Evolutionary conservation across 2,329 filamentous ascomycete species (phyloP).

Genomic region (Penicillium palitans): DNA sequence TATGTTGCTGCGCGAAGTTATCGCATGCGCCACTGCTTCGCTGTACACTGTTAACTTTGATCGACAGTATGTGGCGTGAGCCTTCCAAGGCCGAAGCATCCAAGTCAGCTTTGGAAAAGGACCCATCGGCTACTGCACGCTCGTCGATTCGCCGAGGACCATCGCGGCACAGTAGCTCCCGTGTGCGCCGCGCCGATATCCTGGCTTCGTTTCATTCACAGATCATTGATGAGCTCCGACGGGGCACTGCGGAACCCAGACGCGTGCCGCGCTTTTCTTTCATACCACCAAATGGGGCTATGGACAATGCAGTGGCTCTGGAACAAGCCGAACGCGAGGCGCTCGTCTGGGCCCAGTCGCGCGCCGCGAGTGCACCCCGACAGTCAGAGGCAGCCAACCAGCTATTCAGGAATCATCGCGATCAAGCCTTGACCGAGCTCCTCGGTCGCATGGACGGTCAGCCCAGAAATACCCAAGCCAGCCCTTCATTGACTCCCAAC

Average conservation of each 20-base stretch:
- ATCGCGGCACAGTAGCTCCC: slow-evolving; percentile 29
- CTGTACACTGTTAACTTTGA: slow-evolving; percentile 23
- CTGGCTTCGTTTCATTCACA: slow-evolving; percentile 33
- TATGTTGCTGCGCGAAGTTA: slow-evolving; percentile 4
- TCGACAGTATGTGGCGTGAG: slow-evolving; percentile 55
- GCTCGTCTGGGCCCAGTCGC: slow-evolving; percentile 11
- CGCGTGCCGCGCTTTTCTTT: slow-evolving; percentile 4
- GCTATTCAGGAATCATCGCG: slow-evolving; percentile 25
- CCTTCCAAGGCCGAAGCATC: slow-evolving; percentile 48
- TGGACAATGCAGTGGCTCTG: slow-evolving; percentile 35
- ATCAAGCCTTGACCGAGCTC: slow-evolving; percentile 33
- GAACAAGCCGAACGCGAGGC: slow-evolving; percentile 36
- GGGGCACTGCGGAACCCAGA: slow-evolving; percentile 20
- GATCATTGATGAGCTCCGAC: slow-evolving; percentile 35
- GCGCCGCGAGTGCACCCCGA: slow-evolving; percentile 2
- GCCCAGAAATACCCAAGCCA: background rate
- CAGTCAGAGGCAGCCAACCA: slow-evolving; percentile 8
- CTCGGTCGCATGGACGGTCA: slow-evolving; percentile 25
- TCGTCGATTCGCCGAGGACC: slow-evolving; percentile 56
- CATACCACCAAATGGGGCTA: slow-evolving; percentile 17
- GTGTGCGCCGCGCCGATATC: slow-evolving; percentile 31
- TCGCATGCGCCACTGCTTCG: slow-evolving; percentile 21
- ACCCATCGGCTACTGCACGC: slow-evolving; percentile 54
- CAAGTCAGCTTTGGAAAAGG: slow-evolving; percentile 51
- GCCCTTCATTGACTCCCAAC: slow-evolving; percentile 40